Conservation (phyloP, 176 grass and related monocot species). For the Oryza glumipatula region DNA sequence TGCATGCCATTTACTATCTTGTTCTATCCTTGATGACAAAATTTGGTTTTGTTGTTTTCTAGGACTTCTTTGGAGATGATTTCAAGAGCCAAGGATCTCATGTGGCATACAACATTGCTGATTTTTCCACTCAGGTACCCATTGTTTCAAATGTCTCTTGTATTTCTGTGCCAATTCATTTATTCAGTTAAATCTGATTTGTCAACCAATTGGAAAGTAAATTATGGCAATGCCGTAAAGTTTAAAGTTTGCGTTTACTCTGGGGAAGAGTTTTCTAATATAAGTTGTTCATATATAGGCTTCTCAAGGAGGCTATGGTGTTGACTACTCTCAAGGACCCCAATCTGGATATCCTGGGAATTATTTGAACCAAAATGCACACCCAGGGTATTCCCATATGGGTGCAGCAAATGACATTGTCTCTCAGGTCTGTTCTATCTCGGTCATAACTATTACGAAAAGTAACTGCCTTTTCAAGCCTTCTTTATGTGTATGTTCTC, state of each 20-base stretch:
- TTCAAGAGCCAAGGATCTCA: conserved; percentile 99
- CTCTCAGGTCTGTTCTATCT: conserved; percentile 66
- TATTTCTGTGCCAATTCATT: background rate
- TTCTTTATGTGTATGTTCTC: conserved; percentile 8
- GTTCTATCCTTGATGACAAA: conserved; percentile 12
- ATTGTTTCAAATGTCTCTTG: conserved; percentile 3
- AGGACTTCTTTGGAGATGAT: conserved; percentile 98
- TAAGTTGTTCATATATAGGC: conserved; percentile 42
- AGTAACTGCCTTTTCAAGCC: background rate
- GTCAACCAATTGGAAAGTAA: background rate
- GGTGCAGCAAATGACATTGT: conserved; percentile 73
- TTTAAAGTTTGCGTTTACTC: conserved; percentile 20
- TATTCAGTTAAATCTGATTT: conserved; percentile 17
- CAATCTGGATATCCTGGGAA: conserved; percentile 82
- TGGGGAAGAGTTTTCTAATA: conserved; percentile 15
- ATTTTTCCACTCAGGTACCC: conserved; percentile 86
- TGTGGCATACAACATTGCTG: conserved; percentile 90
- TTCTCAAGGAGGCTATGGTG: conserved; percentile 94
- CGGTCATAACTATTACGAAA: background rate
- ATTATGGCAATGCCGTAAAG: background rate
- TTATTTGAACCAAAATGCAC: conserved; percentile 93
- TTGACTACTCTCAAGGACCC: conserved; percentile 91
- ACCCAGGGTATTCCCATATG: conserved; percentile 89
- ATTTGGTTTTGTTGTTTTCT: conserved; percentile 28
- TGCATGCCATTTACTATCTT: conserved; percentile 16